Percentiles rank a stretch among this genome's conserved stretches.
phyloP scores from a whole-genome alignment of 305 asterid species.

The Striga hermonthica region DNA sequence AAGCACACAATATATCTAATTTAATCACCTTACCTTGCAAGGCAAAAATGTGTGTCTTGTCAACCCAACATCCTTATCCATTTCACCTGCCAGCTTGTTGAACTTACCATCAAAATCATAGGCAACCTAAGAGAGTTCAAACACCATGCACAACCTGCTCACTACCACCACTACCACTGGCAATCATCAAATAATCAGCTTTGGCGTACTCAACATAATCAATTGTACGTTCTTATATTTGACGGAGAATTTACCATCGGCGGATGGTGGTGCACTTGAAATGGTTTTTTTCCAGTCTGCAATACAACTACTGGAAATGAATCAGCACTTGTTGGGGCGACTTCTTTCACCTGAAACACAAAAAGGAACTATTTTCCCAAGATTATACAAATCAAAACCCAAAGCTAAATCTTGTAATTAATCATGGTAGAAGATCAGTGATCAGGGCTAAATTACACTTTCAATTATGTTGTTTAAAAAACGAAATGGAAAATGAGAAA shows the following conservation, averaged over 20 bases:
- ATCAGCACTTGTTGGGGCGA: no score
- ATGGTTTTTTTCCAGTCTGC: slow-evolving; percentile 81
- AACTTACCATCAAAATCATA: slow-evolving; percentile 52
- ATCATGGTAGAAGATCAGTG: no score
- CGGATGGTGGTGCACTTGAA: slow-evolving; percentile 55
- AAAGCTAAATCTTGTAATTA: no score
- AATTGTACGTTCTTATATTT: slow-evolving; percentile 61
- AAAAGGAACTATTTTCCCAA: no score
- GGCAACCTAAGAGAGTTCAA: slow-evolving; percentile 47
- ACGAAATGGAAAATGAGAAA: no score
- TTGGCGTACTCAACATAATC: slow-evolving; percentile 55
- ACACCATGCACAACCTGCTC: slow-evolving; percentile 11
- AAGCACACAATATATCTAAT: slow-evolving; percentile 17
- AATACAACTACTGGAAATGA: slow-evolving; percentile 52
- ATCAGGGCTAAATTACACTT: no score
- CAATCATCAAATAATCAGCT: slow-evolving; percentile 73
- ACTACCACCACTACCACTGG: slow-evolving; percentile 92
- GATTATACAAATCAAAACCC: no score
- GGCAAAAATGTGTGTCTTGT: slow-evolving; percentile 87
- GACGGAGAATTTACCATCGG: slow-evolving; percentile 56
- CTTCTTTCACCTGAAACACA: no score
- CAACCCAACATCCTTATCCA: slow-evolving; percentile 74
- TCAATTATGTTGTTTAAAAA: no score
- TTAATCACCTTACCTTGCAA: slow-evolving; percentile 73
- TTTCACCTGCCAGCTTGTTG: slow-evolving; percentile 74